A percentile compares a stretch with the other conserved stretches of the same genome.
Evolutionary conservation across 345 rosid species (phyloP).

Genomic region (Citropsis articulata): DNA sequence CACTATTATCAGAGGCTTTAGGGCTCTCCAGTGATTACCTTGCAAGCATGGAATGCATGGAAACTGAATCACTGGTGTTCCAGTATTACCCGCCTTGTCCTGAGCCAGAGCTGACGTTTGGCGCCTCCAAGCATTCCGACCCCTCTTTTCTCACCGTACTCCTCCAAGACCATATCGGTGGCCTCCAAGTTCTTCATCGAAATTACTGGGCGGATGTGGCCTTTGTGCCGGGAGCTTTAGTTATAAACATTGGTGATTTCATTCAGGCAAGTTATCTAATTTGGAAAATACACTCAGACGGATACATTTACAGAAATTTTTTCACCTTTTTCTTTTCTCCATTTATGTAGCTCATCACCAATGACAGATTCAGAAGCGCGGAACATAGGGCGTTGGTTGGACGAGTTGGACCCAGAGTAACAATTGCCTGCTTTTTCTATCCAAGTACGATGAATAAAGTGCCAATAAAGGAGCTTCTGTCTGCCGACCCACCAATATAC

Average conservation of each 20-base stretch:
- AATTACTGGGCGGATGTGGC: slow-evolving; percentile 47
- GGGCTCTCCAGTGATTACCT: slow-evolving; percentile 38
- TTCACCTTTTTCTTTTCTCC: not conserved
- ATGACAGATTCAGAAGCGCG: slow-evolving; percentile 35
- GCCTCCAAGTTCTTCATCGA: slow-evolving; percentile 45
- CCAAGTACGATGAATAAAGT: slow-evolving; percentile 31
- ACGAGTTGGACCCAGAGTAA: slow-evolving; percentile 18
- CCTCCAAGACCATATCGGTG: slow-evolving; percentile 44
- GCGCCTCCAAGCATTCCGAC: slow-evolving; percentile 46
- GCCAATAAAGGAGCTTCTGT: slow-evolving; percentile 41
- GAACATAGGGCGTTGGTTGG: slow-evolving; percentile 38
- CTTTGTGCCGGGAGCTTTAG: slow-evolving; percentile 34
- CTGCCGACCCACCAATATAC: slow-evolving; percentile 32
- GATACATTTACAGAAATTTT: not conserved
- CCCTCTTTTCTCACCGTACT: slow-evolving; percentile 44
- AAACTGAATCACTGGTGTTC: slow-evolving; percentile 36
- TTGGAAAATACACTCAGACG: not conserved
- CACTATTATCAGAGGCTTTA: slow-evolving; percentile 44
- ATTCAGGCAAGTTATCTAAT: slow-evolving; percentile 32
- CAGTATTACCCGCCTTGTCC: slow-evolving; percentile 57
- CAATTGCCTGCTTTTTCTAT: slow-evolving; percentile 39
- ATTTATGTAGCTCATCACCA: slow-evolving; percentile 25
- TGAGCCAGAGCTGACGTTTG: slow-evolving; percentile 44
- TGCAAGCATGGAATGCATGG: slow-evolving; percentile 42
- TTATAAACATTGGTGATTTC: slow-evolving; percentile 48